Conservation (phyloP, 208 protist species). For the Trypanosoma cruzi region DNA sequence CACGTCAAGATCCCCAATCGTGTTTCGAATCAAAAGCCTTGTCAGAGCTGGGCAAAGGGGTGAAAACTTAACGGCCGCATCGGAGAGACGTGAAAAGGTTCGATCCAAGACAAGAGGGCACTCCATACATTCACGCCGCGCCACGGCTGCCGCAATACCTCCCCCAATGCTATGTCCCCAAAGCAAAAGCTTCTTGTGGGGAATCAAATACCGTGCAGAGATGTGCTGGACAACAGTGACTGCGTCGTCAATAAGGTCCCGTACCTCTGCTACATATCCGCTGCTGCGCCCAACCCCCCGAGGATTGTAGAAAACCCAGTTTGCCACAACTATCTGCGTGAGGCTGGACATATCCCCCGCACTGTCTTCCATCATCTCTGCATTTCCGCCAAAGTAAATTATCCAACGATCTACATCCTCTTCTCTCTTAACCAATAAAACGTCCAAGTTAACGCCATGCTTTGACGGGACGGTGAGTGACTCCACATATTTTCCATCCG, state of each 20-base stretch:
- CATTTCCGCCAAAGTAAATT: constrained; percentile 84
- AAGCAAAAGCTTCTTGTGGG: constrained; percentile 46
- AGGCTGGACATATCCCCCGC: constrained; percentile 34
- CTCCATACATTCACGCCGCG: constrained; percentile 26
- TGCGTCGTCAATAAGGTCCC: constrained; percentile 69
- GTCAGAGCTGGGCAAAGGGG: constrained; percentile 50
- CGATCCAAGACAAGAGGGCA: constrained; percentile 70
- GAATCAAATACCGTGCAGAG: constrained; percentile 39
- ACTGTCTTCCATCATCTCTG: constrained; percentile 70
- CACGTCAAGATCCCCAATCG: constrained; percentile 64
- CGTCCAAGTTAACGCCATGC: constrained; percentile 47
- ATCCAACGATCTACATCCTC: constrained; percentile 55
- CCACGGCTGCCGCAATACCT: constrained; percentile 58
- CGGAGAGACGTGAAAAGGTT: constrained; percentile 72
- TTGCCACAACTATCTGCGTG: constrained; percentile 45
- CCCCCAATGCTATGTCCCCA: constrained; percentile 88
- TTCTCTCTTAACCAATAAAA: constrained; percentile 36
- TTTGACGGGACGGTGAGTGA: constrained; percentile 25
- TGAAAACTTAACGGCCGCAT: constrained; percentile 69
- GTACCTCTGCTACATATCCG: constrained; percentile 46
- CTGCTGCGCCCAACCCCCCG: constrained; percentile 75
- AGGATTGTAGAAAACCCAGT: constrained; percentile 81
- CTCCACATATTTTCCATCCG: constrained; percentile 23
- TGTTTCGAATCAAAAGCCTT: constrained; percentile 34
- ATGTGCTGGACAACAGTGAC: constrained; percentile 42